Evolutionary conservation across 2,329 filamentous ascomycete species (phyloP), one percentile per base, ranked within the genome.

Genomic region (Fusarium sambucinum): DNA sequence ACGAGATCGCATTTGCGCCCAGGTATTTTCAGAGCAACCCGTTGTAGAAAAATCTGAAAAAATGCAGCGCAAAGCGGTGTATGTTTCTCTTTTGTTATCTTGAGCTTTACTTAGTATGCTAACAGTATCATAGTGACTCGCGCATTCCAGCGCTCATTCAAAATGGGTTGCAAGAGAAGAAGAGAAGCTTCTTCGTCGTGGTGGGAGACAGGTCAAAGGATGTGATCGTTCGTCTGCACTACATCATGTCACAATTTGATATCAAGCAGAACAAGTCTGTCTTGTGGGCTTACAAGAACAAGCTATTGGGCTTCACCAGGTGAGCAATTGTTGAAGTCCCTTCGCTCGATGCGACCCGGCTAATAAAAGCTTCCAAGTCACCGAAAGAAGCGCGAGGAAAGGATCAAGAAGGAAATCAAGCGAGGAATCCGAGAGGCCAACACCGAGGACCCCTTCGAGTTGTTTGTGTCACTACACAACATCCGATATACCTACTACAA

Each of bases 401-500:
- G 97, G 84, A 97, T 99, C 80, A 97, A 97, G 83, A 97, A 95
- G 80, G 96, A 99, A 77, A 93, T 99, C 80, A 97, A 97, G 83
- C 89, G 94, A 74, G 96, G 96, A 44, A 93, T 94, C 71, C 89
- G 96, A 76, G 96, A 99, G 80, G 89, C 92, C 66, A 97, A 99
- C 79, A 87, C 89, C 55, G 93, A 97, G 77, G 96, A 99, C 77
- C 92, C 96, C 0, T 99, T 99, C 83, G 96, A 99, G 82, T 88
- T 98, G 55, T 99, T 98, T 81, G 91, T 98, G 74, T 96, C 94
- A 60, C 89, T 97, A 59, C 92, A 98, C 83, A 94, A 97, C 80
- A 97, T 99, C 78, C 92, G 96, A 80, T 99, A 99, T 87, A 93
- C 96, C 59, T 99, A 97, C 86, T 99, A 99, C 85, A 99, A 99